Percentiles rank a stretch among this genome's conserved stretches.
Evolutionary conservation across 768 basidiomycete species (phyloP).

Genomic region (Boletus insuetus): DNA sequence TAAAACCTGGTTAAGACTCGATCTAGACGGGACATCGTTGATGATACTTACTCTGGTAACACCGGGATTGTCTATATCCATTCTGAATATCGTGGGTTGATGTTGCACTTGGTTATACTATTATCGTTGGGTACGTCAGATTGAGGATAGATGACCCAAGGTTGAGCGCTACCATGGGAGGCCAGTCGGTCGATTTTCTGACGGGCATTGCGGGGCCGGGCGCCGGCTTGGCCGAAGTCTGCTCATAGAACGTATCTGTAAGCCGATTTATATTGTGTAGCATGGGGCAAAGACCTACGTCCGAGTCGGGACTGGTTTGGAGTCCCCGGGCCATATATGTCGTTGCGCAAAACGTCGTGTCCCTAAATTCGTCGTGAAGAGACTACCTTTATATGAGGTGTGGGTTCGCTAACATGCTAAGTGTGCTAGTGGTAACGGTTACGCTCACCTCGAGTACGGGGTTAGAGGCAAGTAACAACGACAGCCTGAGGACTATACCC

Average conservation of each 20-base stretch:
- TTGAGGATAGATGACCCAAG: neutral
- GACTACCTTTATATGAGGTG: constrained; percentile 13
- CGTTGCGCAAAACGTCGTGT: neutral
- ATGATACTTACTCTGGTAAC: constrained; percentile 7
- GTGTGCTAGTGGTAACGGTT: neutral
- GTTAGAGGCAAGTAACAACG: neutral
- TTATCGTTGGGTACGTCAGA: neutral
- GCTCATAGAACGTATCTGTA: neutral
- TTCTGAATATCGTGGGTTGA: constrained; percentile 10
- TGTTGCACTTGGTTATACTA: constrained; percentile 3
- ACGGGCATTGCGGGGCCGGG: neutral
- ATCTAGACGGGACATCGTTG: neutral
- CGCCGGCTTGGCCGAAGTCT: constrained; percentile 2
- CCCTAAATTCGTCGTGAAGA: neutral
- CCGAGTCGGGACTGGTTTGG: neutral
- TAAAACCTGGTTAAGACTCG: neutral
- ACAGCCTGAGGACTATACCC: constrained; percentile 1
- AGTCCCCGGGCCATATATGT: neutral
- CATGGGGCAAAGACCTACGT: constrained; percentile 8
- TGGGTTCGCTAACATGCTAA: neutral
- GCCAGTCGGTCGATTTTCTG: neutral
- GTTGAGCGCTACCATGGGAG: constrained; percentile 3
- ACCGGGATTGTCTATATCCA: constrained; percentile 1
- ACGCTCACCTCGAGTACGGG: constrained; percentile 1
- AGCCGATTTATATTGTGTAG: neutral